Conservation (phyloP, 768 basidiomycete genomes). For the Hortiboletus flavorubellus region DNA sequence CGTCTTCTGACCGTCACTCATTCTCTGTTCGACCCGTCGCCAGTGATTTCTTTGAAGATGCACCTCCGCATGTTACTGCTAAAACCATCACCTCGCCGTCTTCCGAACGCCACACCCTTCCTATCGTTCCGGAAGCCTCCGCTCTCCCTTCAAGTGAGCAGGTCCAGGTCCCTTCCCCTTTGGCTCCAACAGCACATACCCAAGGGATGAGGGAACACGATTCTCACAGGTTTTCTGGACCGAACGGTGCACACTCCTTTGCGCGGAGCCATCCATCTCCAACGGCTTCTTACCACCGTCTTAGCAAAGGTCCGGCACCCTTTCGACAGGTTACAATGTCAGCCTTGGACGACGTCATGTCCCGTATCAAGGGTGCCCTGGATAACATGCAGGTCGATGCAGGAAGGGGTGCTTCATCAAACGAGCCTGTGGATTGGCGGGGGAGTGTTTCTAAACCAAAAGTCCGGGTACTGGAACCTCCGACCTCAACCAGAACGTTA, state of each 20-base stretch:
- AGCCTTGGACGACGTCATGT: conserved; percentile 78
- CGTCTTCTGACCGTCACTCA: conserved; percentile 17
- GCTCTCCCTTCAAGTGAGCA: conserved; percentile 8
- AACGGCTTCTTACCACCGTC: conserved; percentile 21
- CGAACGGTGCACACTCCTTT: conserved; percentile 17
- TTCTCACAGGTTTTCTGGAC: conserved; percentile 14
- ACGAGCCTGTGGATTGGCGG: conserved; percentile 23
- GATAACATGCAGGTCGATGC: conserved; percentile 59
- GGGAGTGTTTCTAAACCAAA: conserved; percentile 19
- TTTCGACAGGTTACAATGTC: conserved; percentile 61
- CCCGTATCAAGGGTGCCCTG: conserved; percentile 79
- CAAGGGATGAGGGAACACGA: conserved; percentile 21
- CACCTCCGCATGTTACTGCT: conserved; percentile 38
- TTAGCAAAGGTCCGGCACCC: conserved; percentile 20
- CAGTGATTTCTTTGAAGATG: conserved; percentile 71
- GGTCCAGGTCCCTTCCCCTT: not conserved
- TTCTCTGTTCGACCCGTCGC: conserved; percentile 52
- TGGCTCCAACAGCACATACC: not conserved
- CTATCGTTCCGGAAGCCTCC: conserved; percentile 17
- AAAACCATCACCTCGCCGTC: conserved; percentile 17
- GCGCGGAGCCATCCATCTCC: conserved; percentile 17
- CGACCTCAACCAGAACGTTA: conserved; percentile 9
- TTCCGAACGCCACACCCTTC: conserved; percentile 15
- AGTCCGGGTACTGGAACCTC: conserved; percentile 18
- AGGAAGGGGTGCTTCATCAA: conserved; percentile 18